phyloP scores from a whole-genome alignment of 2,329 filamentous ascomycete species.

The Podosphaera xanthii region DNA sequence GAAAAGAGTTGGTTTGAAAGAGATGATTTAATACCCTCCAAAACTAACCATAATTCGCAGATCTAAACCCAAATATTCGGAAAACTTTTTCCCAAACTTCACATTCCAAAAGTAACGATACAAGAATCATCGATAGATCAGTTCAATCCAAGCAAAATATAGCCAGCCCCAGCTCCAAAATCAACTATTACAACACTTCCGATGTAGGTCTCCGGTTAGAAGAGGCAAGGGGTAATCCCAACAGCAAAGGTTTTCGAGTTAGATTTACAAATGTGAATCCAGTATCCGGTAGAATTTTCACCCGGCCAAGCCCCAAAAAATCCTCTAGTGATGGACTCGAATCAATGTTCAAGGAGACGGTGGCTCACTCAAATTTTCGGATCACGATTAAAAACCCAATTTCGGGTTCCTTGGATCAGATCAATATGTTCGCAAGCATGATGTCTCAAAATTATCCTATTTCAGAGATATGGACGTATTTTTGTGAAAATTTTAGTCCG shows the following conservation, averaged over 20 bases:
- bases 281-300: neutral
- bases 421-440: neutral
- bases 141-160: neutral
- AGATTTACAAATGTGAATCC: neutral
- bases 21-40: no score
- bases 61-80: neutral
- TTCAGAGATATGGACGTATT: slow-evolving; percentile 14
- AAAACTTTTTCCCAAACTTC: neutral
- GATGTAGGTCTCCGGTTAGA: neutral
- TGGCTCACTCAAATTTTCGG: neutral
- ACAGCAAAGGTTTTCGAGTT: neutral
- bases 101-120: neutral
- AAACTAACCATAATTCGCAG: neutral
- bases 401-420: neutral
- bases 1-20: no score
- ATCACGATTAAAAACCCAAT: neutral
- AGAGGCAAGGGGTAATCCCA: neutral
- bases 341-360: neutral
- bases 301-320: neutral
- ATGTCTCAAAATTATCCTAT: neutral
- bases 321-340: neutral
- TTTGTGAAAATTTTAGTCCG: slow-evolving; percentile 15
- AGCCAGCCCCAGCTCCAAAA: neutral
- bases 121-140: neutral
- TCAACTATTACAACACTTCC: neutral